These are phyloP conservation scores for Ophiognomonia clavigignenti-juglandacearum DNA, from an alignment of 2,329 filamentous ascomycete species.

Conservation along the genomic window DNA sequence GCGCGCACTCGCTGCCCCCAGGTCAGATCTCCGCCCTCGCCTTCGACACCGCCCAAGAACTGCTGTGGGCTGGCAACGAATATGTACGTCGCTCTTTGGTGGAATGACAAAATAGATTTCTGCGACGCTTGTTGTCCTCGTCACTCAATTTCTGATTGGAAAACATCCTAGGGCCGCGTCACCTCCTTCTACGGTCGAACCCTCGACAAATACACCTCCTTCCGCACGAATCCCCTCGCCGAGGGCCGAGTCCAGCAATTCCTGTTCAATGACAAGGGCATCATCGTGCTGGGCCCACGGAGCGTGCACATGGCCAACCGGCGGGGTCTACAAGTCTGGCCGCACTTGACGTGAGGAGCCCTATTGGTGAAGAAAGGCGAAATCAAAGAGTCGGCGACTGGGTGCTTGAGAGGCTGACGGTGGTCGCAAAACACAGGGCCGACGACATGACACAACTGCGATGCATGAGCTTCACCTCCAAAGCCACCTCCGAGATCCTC, in stretches of 20 bases:
- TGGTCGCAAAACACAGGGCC: conserved; percentile 40
- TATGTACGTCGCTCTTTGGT: conserved; percentile 66
- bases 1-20: conserved; percentile 57
- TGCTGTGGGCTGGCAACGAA: conserved; percentile 91
- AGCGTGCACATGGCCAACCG: conserved; percentile 87
- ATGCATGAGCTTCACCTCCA: conserved; percentile 94
- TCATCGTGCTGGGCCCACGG: conserved; percentile 76
- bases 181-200: conserved; percentile 84
- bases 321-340: conserved; percentile 78
- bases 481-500: conserved; percentile 75
- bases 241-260: conserved; percentile 84
- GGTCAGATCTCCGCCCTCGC: conserved; percentile 68
- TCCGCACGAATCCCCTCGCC: conserved; percentile 67
- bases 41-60: conserved; percentile 85
- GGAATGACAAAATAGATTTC: no score
- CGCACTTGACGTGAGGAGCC: conserved; percentile 62
- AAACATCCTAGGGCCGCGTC: conserved; percentile 77
- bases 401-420: conserved; percentile 1
- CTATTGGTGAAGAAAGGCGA: conserved; percentile 3
- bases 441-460: conserved; percentile 78
- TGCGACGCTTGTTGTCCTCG: no score
- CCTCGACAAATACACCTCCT: conserved; percentile 84
- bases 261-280: conserved; percentile 83
- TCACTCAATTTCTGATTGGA: no score
- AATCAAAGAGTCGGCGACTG: neutral